phyloP scores from a whole-genome alignment of 441 rosid species.

The Croton setiger region DNA sequence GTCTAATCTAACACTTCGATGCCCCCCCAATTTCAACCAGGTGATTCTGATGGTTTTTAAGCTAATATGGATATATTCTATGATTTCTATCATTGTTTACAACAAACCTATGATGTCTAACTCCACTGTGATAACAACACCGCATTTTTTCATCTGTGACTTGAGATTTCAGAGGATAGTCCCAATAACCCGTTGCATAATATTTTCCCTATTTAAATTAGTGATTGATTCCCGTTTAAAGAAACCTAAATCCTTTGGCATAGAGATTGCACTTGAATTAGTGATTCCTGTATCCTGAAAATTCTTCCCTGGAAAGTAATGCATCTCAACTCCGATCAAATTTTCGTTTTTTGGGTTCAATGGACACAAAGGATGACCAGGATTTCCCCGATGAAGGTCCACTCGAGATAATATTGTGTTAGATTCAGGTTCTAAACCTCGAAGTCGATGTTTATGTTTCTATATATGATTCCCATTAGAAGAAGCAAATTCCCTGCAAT shows the following conservation, averaged over 20 bases:
- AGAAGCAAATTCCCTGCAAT: neutral
- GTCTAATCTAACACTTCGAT: slow-evolving; percentile 18
- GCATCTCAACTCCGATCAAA: slow-evolving; percentile 7
- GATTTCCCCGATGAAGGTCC: neutral
- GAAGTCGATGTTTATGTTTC: slow-evolving; percentile 5
- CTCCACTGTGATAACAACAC: neutral
- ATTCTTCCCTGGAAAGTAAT: slow-evolving; percentile 4
- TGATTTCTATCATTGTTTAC: neutral
- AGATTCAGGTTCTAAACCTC: slow-evolving; percentile 18
- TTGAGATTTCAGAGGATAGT: slow-evolving; percentile 16
- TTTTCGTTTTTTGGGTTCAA: slow-evolving; percentile 25
- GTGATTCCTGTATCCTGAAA: neutral
- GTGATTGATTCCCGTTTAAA: neutral
- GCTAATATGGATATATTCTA: slow-evolving; percentile 1
- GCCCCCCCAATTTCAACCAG: neutral
- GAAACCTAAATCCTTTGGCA: slow-evolving; percentile 9
- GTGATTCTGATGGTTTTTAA: neutral
- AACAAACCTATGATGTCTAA: neutral
- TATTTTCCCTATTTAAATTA: slow-evolving; percentile 34
- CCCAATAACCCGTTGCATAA: slow-evolving; percentile 20
- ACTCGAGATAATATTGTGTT: neutral
- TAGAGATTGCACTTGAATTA: neutral
- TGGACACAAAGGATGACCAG: slow-evolving; percentile 23
- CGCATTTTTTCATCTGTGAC: slow-evolving; percentile 3
- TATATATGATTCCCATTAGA: neutral